Conservation (phyloP, 306 rosid genomes). For the Rosa rugosa region DNA sequence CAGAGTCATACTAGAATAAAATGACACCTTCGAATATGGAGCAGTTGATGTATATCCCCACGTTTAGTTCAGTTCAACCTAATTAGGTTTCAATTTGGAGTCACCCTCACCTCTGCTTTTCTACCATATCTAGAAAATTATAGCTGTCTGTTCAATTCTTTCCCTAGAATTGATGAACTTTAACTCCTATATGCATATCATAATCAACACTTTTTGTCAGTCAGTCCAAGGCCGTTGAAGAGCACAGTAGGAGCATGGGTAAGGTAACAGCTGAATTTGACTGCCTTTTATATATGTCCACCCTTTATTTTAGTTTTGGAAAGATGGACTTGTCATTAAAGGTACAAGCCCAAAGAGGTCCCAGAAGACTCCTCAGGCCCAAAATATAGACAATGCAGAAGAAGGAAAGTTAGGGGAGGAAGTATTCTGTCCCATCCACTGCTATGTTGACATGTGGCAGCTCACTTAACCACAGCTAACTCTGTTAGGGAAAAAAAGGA, state of each 20-base stretch:
- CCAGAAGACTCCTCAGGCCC: too few species aligned
- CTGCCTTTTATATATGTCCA: background rate
- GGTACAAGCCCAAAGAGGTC: too few species aligned
- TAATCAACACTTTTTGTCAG: constrained; percentile 2
- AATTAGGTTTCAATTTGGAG: background rate
- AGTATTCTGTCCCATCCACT: too few species aligned
- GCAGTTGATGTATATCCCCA: constrained; percentile 16
- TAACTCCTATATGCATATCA: background rate
- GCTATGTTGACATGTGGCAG: too few species aligned
- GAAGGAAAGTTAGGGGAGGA: too few species aligned
- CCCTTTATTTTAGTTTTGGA: background rate
- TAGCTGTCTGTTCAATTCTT: background rate
- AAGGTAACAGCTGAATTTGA: background rate
- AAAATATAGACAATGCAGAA: too few species aligned
- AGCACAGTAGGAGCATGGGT: background rate
- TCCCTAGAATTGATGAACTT: background rate
- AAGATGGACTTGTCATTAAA: too few species aligned
- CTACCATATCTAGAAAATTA: constrained; percentile 27
- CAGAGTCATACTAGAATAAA: background rate
- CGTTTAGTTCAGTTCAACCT: constrained; percentile 9
- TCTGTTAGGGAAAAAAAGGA: too few species aligned
- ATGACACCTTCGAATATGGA: constrained; percentile 16
- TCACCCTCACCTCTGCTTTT: background rate
- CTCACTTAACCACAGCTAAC: too few species aligned
- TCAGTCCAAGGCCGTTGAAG: constrained; percentile 6